Evolutionary conservation across 1,284 basidiomycete genomes (phyloP).

Genomic region (Naganishia liquefaciens): DNA sequence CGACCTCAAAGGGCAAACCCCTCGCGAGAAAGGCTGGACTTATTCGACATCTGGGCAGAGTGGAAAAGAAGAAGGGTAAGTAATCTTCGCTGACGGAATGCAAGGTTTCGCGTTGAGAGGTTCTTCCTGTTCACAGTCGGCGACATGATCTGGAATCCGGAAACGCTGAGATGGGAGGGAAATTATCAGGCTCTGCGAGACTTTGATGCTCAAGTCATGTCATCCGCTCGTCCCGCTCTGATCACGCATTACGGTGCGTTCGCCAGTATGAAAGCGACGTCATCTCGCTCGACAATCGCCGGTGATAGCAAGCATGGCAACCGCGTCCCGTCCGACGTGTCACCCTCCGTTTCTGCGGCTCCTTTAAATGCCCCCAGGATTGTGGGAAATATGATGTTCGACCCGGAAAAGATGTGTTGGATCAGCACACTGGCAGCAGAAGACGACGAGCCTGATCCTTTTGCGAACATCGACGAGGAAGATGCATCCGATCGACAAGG

Average conservation of each 20-base stretch:
- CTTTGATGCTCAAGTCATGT: constrained; percentile 78
- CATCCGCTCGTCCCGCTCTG: constrained; percentile 87
- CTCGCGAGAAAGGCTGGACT: constrained; percentile 52
- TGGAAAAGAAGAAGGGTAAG: constrained; percentile 73
- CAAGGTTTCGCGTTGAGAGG: not conserved
- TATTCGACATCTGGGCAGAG: constrained; percentile 78
- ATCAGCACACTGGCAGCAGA: constrained; percentile 77
- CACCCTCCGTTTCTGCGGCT: constrained; percentile 26
- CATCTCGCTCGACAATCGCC: constrained; percentile 1
- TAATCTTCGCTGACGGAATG: constrained; percentile 30
- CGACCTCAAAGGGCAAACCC: constrained; percentile 14
- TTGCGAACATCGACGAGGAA: constrained; percentile 54
- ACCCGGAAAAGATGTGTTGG: constrained; percentile 92
- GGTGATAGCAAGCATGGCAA: constrained; percentile 3
- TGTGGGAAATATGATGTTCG: constrained; percentile 97
- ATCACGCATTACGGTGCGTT: constrained; percentile 56
- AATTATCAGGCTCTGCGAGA: constrained; percentile 86
- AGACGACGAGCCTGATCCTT: constrained; percentile 89
- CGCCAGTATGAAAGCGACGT: constrained; percentile 14
- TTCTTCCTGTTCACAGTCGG: constrained; percentile 60
- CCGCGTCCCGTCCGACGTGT: constrained; percentile 1
- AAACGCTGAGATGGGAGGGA: constrained; percentile 87
- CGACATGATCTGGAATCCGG: constrained; percentile 96
- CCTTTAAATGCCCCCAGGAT: constrained; percentile 58
- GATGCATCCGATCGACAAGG: constrained; percentile 1